phyloP scores from a whole-genome alignment of 1,139 yeast species.

The Candida sp. region DNA sequence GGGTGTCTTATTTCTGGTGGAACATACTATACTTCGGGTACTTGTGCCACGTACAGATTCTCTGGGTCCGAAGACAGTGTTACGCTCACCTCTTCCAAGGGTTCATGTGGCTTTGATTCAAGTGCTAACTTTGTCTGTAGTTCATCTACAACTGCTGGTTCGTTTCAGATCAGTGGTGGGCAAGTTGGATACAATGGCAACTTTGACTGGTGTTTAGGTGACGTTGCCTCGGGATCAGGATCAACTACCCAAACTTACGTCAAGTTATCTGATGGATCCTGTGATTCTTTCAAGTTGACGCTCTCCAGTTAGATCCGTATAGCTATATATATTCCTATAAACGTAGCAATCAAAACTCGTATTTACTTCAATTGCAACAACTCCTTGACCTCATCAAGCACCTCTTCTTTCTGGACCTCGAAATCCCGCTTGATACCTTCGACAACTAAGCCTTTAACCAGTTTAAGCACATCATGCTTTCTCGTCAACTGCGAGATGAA shows the following conservation, averaged over 20 bases:
- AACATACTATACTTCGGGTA: constrained; percentile 79
- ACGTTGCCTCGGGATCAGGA: constrained; percentile 38
- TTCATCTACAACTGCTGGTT: constrained; percentile 27
- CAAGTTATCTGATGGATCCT: constrained; percentile 47
- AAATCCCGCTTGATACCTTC: neutral
- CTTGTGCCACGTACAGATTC: constrained; percentile 73
- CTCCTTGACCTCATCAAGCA: neutral
- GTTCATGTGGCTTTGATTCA: constrained; percentile 64
- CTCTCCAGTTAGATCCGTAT: neutral
- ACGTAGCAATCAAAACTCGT: neutral
- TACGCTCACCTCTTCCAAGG: constrained; percentile 67
- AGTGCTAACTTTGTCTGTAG: constrained; percentile 36
- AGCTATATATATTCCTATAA: neutral
- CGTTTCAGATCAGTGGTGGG: constrained; percentile 51
- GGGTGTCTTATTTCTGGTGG: constrained; percentile 90
- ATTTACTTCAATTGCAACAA: neutral
- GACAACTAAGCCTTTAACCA: neutral
- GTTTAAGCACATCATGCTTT: neutral
- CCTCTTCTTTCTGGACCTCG: neutral
- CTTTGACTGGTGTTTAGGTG: constrained; percentile 54
- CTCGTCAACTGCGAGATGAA: neutral
- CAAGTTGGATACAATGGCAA: constrained; percentile 67
- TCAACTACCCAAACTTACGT: constrained; percentile 53
- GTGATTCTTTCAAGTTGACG: constrained; percentile 22
- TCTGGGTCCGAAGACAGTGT: constrained; percentile 66